A percentile compares a stretch with the other conserved stretches of the same genome.
Evolutionary conservation across 352 stramenopile genomes (phyloP).

Genomic region (Phytophthora fragariae): DNA sequence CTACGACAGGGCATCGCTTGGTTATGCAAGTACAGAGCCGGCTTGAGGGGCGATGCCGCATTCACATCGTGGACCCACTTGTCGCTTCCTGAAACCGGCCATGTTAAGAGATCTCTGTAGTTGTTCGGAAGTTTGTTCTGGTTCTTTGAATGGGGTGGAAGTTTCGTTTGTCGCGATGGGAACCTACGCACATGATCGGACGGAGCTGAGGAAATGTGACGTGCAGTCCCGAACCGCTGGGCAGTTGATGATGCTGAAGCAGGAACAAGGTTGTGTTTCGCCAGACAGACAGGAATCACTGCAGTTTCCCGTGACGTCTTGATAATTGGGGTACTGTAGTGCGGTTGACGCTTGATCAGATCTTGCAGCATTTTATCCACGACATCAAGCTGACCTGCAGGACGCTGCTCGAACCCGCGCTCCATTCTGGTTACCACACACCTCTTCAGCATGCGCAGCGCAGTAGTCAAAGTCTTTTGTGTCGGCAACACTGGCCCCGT

Average conservation of each 20-base stretch:
- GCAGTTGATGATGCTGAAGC: not conserved
- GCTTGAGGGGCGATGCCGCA: slow-evolving; percentile 17
- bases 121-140: slow-evolving; percentile 10
- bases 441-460: slow-evolving; percentile 47
- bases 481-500: slow-evolving; percentile 23
- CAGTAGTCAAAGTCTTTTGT: slow-evolving; percentile 28
- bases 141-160: not conserved
- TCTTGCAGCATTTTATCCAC: slow-evolving; percentile 29
- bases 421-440: slow-evolving; percentile 21
- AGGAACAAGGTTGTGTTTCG: not conserved
- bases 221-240: not conserved
- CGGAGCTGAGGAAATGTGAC: not conserved
- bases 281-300: not conserved
- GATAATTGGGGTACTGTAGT: slow-evolving; percentile 12
- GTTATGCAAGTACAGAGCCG: slow-evolving; percentile 1
- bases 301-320: not conserved
- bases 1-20: not conserved
- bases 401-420: slow-evolving; percentile 35
- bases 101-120: slow-evolving; percentile 20
- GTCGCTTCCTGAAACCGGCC: slow-evolving; percentile 15
- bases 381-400: slow-evolving; percentile 23
- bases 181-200: not conserved
- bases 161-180: not conserved
- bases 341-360: slow-evolving; percentile 13
- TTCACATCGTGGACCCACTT: slow-evolving; percentile 29